Evolutionary conservation across 441 rosid species (phyloP).

Genomic region (Erodium texanum): DNA sequence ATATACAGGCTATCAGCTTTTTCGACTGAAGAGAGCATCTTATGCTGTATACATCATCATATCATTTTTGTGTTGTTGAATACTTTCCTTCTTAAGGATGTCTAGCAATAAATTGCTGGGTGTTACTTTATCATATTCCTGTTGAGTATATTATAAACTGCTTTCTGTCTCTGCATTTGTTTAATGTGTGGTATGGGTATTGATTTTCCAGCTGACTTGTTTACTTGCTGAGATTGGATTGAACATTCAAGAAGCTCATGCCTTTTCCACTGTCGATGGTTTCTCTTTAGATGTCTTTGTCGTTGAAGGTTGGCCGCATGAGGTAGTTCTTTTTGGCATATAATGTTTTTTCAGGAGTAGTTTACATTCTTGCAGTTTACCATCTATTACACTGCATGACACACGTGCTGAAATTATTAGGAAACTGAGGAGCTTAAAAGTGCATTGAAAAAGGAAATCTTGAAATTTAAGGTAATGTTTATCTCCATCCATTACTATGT

Average conservation of each 20-base stretch:
- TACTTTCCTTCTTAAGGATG: not conserved
- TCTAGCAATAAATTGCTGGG: not conserved
- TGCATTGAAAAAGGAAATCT: constrained; percentile 60
- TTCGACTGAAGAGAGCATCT: not conserved
- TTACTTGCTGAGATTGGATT: constrained; percentile 84
- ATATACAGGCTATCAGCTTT: not conserved
- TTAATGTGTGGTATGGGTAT: constrained; percentile 7
- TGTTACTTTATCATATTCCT: not conserved
- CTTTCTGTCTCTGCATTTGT: not conserved
- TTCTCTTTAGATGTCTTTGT: constrained; percentile 85
- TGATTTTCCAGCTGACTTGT: constrained; percentile 55
- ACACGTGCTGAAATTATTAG: constrained; percentile 29
- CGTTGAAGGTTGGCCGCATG: constrained; percentile 89
- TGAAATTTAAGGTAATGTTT: constrained; percentile 50
- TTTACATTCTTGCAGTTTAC: not conserved
- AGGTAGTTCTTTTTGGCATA: constrained; percentile 37
- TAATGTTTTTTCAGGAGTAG: not conserved
- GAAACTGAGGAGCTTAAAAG: constrained; percentile 63
- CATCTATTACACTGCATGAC: constrained; percentile 15
- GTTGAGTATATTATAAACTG: not conserved
- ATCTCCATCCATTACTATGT: constrained; percentile 9
- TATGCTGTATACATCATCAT: not conserved
- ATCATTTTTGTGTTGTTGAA: not conserved
- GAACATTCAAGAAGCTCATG: constrained; percentile 94
- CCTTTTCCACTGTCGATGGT: constrained; percentile 82